Percentiles rank a stretch among this genome's conserved stretches.
Evolutionary conservation across 495 filamentous ascomycete genomes (phyloP).

Genomic region (Neurospora sp.): DNA sequence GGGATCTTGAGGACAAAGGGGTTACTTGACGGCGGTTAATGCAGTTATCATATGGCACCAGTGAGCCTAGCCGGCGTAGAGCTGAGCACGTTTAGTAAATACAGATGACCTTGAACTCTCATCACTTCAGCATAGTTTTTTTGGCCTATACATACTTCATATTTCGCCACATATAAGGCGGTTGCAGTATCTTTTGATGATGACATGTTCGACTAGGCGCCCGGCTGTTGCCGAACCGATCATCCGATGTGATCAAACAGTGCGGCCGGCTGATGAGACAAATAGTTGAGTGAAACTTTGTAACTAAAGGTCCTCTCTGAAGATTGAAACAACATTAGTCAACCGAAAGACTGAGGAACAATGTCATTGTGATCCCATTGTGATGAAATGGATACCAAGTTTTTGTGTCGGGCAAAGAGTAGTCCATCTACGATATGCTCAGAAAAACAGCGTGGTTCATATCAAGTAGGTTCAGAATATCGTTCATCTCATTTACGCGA

Average conservation of each 20-base stretch:
- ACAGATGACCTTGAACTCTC: not conserved
- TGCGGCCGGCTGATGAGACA: not conserved
- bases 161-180: not conserved
- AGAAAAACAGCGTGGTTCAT: no score
- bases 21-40: not conserved
- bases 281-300: not conserved
- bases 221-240: not conserved
- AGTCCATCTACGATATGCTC: no score
- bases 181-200: not conserved
- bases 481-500: not conserved
- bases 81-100: not conserved
- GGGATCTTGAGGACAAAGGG: not conserved
- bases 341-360: not conserved
- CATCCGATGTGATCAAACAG: not conserved
- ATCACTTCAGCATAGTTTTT: not conserved
- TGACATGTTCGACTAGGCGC: not conserved
- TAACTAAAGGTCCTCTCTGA: not conserved
- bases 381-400: no score
- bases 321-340: not conserved
- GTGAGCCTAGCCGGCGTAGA: not conserved
- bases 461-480: not conserved
- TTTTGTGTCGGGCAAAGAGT: no score
- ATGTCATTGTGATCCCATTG: not conserved
- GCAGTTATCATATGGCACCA: not conserved
- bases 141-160: not conserved